Conservation (phyloP, 148 eudicot species). For the Rhododendron griersonianum region DNA sequence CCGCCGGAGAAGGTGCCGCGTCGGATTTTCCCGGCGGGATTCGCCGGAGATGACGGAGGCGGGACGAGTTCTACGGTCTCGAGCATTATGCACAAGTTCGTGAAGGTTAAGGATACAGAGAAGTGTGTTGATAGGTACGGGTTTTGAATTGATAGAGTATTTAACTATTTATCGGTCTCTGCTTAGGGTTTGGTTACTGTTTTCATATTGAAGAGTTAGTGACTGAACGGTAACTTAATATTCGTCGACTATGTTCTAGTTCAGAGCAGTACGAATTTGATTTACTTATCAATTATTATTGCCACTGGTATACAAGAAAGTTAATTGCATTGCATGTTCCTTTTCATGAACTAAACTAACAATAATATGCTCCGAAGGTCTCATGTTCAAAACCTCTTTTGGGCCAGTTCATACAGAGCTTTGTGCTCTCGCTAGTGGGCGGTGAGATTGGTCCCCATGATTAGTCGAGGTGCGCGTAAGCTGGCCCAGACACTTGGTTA, state of each 20-base stretch:
- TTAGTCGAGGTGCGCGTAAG: not conserved
- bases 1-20: conserved; percentile 92
- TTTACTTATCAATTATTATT: not conserved
- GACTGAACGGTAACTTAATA: not conserved
- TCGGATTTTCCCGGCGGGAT: conserved; percentile 25
- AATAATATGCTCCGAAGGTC: not conserved
- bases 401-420: not conserved
- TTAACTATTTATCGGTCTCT: not conserved
- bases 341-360: not conserved
- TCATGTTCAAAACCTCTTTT: not conserved
- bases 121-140: conserved; percentile 28
- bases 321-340: not conserved
- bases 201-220: too few relatives aligned
- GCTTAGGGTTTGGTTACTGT: conserved; percentile 3
- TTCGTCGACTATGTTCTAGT: not conserved
- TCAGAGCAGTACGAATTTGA: not conserved
- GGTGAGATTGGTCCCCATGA: not conserved
- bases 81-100: conserved; percentile 72
- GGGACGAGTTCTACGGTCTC: conserved; percentile 46
- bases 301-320: not conserved
- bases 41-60: conserved; percentile 28
- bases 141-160: not conserved
- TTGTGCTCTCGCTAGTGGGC: not conserved
- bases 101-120: conserved; percentile 29
- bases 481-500: not conserved